Evolutionary conservation across 108 stramenopile genomes (phyloP), one percentile per base, ranked within the genome.

Genomic region (Nannochloropsis salina): DNA sequence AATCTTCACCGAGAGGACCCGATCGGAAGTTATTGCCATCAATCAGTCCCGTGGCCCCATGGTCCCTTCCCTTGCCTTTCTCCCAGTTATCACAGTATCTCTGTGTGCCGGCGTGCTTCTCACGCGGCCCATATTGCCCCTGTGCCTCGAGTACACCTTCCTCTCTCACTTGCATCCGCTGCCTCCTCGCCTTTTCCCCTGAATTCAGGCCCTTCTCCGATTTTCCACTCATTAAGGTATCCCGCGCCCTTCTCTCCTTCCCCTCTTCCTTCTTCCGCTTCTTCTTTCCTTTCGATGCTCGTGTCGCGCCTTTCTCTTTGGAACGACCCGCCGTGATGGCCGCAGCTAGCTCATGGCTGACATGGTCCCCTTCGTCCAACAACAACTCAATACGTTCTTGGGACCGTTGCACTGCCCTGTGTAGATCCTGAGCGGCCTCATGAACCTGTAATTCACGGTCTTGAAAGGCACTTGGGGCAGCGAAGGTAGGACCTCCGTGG

Each of bases 331-430:
- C 31, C 31, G 31, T 31, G 31, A 31, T 31, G 31, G 31, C 31
- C 31, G 31, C 31, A 31, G 31, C 31, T 31, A 31, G 31, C 31
- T 0, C 31, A 31, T 31, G 31, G 31, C 31, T 31, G 31, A 74
- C 61, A 15, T 74, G 61, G n/a, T 2, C 15, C n/a, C 61, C 61
- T 74, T 74, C 61, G 8, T 74, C 61, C 61, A 74, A 74, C 61
- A 74, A 6, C 15, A n/a, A 74, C n/a, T 74, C 61, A n/a, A 74
- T n/a, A 4, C 61, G 61, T 6, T 74, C 61, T n/a, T 74, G 61
- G 3, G 61, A 74, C n/a, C 61, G 61, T 74, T n/a, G 61, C 61
- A 74, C 61, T 74, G 61, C 61, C 61, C 61, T n/a, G n/a, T 74
- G 61, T 3, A 74, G n/a, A 74, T 74, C 61, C 8, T 74, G 61